Base-by-base conservation (phyloP, 2,329 filamentous ascomycete species). In the Aspergillus sp. region DNA sequence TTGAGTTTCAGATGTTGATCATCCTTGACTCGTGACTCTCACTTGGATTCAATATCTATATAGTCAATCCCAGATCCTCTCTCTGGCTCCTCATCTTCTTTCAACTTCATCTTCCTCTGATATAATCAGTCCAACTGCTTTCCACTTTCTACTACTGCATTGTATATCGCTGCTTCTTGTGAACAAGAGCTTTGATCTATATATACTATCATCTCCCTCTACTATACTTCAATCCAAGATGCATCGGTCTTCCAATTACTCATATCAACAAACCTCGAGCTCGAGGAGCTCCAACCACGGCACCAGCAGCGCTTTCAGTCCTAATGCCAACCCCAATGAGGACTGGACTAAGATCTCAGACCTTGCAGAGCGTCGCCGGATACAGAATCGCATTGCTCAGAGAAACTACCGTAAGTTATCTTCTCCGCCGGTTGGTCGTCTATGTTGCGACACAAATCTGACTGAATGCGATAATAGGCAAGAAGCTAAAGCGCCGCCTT, bases 311-410 rank as follows among this genome's bases (percentile, higher is more conserved):
- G 94, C 94, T 69, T 97, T 96, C 83, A 96, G 91, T 80, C 90
- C 90, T 71, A 96, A 92, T 65, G 94, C 93, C 70, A 96, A 96
- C 77, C 91, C 94, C 58, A 93, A 97, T 74, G 94, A 98, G 81
- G 94, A 98, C 81, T 98, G 94, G 94, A 97, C 94, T 74, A 96
- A 97, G 87, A 97, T 98, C 76, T 96, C 94, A 60, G 94, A 98
- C 78, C 88, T 98, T 62, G 94, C 93, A 55, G 94, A 98, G 81
- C 89, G 95, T 73, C 85, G 93, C 72, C 87, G 93, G 74, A 97
- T 97, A 81, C 93, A 98, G 80, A 98, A 98, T 81, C 89, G 94
- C 69, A 97, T 98, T 84, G 94, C 94, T 68, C 94, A 98, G 81
- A 89, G 93, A 72, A 97, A 97, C 82, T 97, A 97, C 82, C 92